A percentile compares a stretch with the other conserved stretches of the same genome.
These are phyloP conservation scores for Hibiscus mutabilis DNA, from an alignment of 345 rosid species.

Conservation along the genomic window DNA sequence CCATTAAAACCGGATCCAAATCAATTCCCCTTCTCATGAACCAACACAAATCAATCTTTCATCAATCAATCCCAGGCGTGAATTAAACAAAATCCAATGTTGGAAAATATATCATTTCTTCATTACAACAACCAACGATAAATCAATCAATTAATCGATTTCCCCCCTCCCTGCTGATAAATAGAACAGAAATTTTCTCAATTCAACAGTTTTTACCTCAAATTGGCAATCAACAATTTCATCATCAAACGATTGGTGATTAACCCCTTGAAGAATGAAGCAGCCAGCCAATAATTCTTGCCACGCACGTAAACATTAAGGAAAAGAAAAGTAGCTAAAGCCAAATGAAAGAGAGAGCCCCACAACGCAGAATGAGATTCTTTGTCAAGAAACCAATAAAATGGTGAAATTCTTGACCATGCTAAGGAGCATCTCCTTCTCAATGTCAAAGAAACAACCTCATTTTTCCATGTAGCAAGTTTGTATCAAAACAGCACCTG, in stretches of 20 bases:
- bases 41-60: constrained; percentile 12
- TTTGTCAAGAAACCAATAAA: background rate
- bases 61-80: constrained; percentile 1
- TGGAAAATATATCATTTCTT: background rate
- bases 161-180: background rate
- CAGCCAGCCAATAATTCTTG: background rate
- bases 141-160: background rate
- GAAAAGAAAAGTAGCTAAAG: constrained; percentile 8
- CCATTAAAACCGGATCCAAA: background rate
- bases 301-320: constrained; percentile 7
- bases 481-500: constrained; percentile 1
- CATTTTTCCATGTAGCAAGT: background rate
- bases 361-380: constrained; percentile 11
- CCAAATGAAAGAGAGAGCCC: background rate
- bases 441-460: background rate
- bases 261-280: background rate
- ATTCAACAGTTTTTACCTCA: constrained; percentile 18
- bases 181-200: background rate
- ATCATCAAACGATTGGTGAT: background rate
- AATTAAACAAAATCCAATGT: constrained; percentile 2
- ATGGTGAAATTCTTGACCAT: background rate
- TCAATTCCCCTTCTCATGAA: background rate
- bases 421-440: background rate
- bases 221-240: constrained; percentile 11
- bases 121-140: background rate